A percentile compares a stretch with the other conserved stretches of the same genome.
These are phyloP conservation scores for Capsella rubella DNA, from an alignment of 441 rosid species.

Conservation along the genomic window DNA sequence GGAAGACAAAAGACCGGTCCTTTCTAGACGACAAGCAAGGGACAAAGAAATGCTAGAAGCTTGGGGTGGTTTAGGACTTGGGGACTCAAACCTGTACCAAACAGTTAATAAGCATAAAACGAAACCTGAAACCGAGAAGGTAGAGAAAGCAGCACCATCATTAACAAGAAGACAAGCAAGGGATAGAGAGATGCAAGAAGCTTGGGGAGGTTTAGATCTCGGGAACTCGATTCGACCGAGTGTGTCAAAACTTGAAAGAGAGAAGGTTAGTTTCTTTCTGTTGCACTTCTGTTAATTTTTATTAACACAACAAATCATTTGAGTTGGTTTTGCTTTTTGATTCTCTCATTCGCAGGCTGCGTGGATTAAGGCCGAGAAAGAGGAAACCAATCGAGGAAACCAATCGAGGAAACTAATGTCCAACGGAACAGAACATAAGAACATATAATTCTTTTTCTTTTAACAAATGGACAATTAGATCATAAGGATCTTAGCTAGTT, in stretches of 20 bases:
- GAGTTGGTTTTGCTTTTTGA: not conserved
- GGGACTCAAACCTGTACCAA: conserved; percentile 52
- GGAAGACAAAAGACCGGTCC: conserved; percentile 43
- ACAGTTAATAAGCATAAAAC: conserved; percentile 37
- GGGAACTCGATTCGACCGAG: conserved; percentile 77
- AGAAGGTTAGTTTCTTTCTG: conserved; percentile 61
- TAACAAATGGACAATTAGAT: conserved; percentile 20
- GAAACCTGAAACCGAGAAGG: conserved; percentile 59
- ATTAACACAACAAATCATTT: not conserved
- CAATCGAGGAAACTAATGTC: conserved; percentile 43
- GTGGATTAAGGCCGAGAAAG: conserved; percentile 90
- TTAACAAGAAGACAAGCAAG: conserved; percentile 64
- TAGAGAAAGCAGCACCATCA: conserved; percentile 28
- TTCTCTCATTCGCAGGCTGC: conserved; percentile 61
- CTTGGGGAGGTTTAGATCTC: conserved; percentile 92
- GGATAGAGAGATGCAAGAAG: conserved; percentile 84
- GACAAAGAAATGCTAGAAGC: conserved; percentile 84
- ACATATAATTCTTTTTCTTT: not conserved
- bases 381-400: conserved; percentile 59
- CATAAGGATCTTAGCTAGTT: conserved; percentile 12
- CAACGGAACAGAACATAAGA: conserved; percentile 3
- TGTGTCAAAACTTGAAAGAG: conserved; percentile 79
- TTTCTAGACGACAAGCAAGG: conserved; percentile 65
- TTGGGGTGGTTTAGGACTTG: conserved; percentile 93
- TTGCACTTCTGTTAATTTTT: not conserved